Base-by-base conservation (phyloP, 1,284 basidiomycete species). In the Grifola frondosa region DNA sequence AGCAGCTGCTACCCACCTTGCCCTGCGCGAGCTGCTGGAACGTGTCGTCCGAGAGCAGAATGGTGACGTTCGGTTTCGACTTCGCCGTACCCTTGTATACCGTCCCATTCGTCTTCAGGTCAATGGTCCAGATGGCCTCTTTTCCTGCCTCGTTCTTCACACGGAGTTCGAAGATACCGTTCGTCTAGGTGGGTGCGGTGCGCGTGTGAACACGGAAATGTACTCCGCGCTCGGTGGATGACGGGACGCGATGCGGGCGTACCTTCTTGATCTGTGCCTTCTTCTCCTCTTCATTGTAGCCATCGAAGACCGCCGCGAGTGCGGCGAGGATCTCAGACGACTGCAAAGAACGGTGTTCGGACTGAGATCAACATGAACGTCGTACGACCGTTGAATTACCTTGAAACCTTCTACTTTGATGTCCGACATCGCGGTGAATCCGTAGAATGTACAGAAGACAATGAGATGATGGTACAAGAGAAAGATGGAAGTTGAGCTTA, bases 41-140 rank as follows among this genome's bases (percentile, higher is more conserved):
- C 17, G 78, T 80, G 10, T 84, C 82, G 63, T 90, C 86, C n/a
- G 78, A 73, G 48, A 91, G 70, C 44, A 84, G 74, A 64, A 93
- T 78, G 10, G 82, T 85, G 40, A 92, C 90, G 60, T 90, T 91
- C 25, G 84, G 68, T 62, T 84, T 85, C 48, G 77, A 71, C 49
- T 85, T 81, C 3, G 87, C 85, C 16, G 73, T 68, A 29, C 92
- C 93, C 67, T 89, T 86, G 70, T 84, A 84, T 21, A 96, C 81
- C 26, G 77, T 74, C 21, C 89, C 91, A 25, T 81, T 78, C 71
- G 93, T 89, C 80, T 99, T 99, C 62, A 97, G 65, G 75, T 98
- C 96, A 57, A 98, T 92, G n/a, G 92, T 94, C 90, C 91, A 95
- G 34, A 76, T 75, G 35, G 75, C 89, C 61, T 88, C 84, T 65